Evolutionary conservation across 1,284 basidiomycete genomes (phyloP).

Genomic region (Flammula alnicola): DNA sequence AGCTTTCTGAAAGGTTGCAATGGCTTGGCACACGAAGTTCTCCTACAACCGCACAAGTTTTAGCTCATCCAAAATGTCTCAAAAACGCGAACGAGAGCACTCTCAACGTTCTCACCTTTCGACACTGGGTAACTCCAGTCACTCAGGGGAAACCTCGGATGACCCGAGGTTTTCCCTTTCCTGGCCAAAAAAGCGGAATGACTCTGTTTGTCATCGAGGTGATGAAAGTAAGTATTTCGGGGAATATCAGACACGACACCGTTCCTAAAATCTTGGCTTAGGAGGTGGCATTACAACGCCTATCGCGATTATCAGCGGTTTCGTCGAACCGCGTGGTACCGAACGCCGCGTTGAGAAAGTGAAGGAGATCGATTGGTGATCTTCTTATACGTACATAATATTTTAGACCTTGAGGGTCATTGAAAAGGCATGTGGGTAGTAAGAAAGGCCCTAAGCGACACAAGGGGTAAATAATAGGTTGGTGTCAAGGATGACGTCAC

Average conservation of each 20-base stretch:
- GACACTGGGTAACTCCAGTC: constrained; percentile 9
- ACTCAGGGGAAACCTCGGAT: constrained; percentile 36
- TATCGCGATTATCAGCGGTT: constrained; percentile 9
- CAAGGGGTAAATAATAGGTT: too few species aligned
- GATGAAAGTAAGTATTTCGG: constrained; percentile 30
- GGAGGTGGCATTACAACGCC: constrained; percentile 2
- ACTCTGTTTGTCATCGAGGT: constrained; percentile 16
- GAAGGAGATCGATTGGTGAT: constrained; percentile 1
- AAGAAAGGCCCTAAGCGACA: neutral
- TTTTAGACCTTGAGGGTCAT: constrained; percentile 15
- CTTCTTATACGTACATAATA: neutral
- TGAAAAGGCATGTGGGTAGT: neutral
- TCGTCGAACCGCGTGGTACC: neutral
- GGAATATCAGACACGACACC: constrained; percentile 13
- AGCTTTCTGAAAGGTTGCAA: neutral
- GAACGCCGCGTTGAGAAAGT: neutral
- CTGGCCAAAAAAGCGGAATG: constrained; percentile 19
- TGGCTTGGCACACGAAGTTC: neutral
- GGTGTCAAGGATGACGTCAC: too few species aligned
- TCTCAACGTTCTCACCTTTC: constrained; percentile 2
- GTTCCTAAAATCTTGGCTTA: constrained; percentile 16
- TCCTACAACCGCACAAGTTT: neutral
- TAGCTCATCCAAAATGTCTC: neutral
- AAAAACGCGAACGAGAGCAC: constrained; percentile 2
- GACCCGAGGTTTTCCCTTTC: constrained; percentile 33